Base-by-base conservation (phyloP, 495 filamentous ascomycete genomes). In the Pyrenula aspistea region DNA sequence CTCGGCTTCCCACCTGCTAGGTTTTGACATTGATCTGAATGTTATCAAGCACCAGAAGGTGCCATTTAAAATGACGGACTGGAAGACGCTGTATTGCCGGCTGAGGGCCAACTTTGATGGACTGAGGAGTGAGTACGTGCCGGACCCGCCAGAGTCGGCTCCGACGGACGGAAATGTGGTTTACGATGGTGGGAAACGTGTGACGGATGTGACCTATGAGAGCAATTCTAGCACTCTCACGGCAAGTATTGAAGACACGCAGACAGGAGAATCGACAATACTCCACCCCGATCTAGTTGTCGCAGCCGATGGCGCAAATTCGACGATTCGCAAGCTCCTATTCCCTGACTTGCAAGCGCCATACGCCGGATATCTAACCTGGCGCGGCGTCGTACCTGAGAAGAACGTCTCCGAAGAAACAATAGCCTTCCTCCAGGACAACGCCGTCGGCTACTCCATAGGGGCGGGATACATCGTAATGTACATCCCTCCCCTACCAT, bases 311-410 rank as follows among this genome's bases (percentile, higher is more conserved):
- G 62, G 60, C 24, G 55, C 63, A 0, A 53, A 59, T 24, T 68
- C 60, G 0, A 15, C 42, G 1, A 59, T 68, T 12, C 61, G 64
- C 25, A 20, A 55, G 2, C 53, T 53, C 2, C 55, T 65, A 22
- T 50, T 60, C 10, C 60, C 62, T 12, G 22, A 24, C 12, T 15
- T 59, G 2, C 48, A 60, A n/a, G 57, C 23, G 11, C 22, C 49
- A 22, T 59, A 58, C 20, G 74, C 73, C 0, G 80, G 78, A 2
- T 82, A 81, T 63, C 70, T 75, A 57, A 75, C 77, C 1, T 71
- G 76, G 51, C 67, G 79, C 25, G 79, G 79, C 4, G 79, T 75
- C 0, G 65, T 82, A 2, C 64, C 61, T 1, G 77, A 79, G 59
- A 55, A 49, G 19, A 64, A 70, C 24, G 67, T 70, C 0, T 68